Conservation (phyloP, 257 asterid species). For the Handroanthus guayacan region DNA sequence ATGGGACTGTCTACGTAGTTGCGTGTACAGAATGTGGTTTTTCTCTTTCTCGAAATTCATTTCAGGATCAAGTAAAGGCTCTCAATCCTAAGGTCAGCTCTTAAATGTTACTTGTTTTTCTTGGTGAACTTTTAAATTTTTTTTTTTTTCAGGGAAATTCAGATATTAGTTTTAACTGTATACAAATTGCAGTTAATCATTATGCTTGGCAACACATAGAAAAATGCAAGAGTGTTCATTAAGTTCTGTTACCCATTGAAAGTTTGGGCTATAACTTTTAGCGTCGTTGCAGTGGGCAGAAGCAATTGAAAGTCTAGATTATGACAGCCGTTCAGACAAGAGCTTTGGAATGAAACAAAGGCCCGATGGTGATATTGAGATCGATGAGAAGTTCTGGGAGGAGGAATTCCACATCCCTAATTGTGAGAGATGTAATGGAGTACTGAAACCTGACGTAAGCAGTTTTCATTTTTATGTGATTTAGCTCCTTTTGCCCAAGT, state of each 20-base stretch:
- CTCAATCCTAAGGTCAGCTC: constrained; percentile 81
- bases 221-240: constrained; percentile 26
- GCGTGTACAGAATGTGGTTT: constrained; percentile 81
- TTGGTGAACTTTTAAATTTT: neutral
- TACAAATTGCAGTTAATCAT: neutral
- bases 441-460: constrained; percentile 94
- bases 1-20: constrained; percentile 90
- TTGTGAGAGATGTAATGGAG: constrained; percentile 75
- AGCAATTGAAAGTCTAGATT: constrained; percentile 90
- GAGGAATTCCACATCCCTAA: constrained; percentile 83
- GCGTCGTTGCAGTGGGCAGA: constrained; percentile 88
- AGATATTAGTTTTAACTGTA: constrained; percentile 6
- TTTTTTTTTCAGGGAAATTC: neutral
- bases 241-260: constrained; percentile 18
- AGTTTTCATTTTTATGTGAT: constrained; percentile 13
- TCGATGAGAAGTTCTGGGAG: constrained; percentile 98
- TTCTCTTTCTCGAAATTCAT: constrained; percentile 74
- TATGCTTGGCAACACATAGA: constrained; percentile 10
- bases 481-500: neutral
- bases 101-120: constrained; percentile 2
- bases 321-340: constrained; percentile 87
- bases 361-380: constrained; percentile 99
- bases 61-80: constrained; percentile 92
- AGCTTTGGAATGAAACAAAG: constrained; percentile 96
- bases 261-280: constrained; percentile 24